Base-by-base conservation (phyloP, 345 rosid species). In the Nephelium lappaceum region DNA sequence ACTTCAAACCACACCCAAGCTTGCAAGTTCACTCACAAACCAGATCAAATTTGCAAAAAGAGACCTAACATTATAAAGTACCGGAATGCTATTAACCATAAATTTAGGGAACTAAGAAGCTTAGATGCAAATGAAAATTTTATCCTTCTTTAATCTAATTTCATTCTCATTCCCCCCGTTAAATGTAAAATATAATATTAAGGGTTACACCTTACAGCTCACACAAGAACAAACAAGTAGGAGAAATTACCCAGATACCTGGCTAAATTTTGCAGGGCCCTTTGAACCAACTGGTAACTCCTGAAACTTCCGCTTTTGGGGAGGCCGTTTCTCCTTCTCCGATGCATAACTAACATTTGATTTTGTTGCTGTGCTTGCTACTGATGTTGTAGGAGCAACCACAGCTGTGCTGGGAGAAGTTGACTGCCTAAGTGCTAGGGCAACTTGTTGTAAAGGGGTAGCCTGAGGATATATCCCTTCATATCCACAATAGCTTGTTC, bases 381-480 rank as follows among this genome's bases (percentile, higher is more conserved):
- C 67, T 27, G 88, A 73, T 49, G 82, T 77, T 24, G 83, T 51
- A 71, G 92, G 88, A 51, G 87, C 74, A 71, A 87, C 80, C 31
- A 82, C 80, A 24, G 93, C 88, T 47, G 77, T 76, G 80, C 80
- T 77, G 42, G 91, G 82, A 65, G 88, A 84, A 85, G 94, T 43
- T 69, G 98, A 88, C 74, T 87, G 99, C 78, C 83, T 90, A 85
- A 95, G 98, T 75, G 88, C 98, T 65, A 86, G 88, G 24, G 96
- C 98, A 77, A 95, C 93, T 86, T 95, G 98, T 84, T 93, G 99
- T 80, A 93, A 81, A 69, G 98, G 98, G 76, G 99, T 95, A 42
- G 95, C 96, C 87, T 90, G 96, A 77, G 98, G 98, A 83, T 92
- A 93, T 80, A 95, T 88, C 53, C 98, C 98, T 36, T 86, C 95